A percentile compares a stretch with the other conserved stretches of the same genome.
phyloP scores from a whole-genome alignment of 495 filamentous ascomycete species.

The Hyaloscypha variabilis region DNA sequence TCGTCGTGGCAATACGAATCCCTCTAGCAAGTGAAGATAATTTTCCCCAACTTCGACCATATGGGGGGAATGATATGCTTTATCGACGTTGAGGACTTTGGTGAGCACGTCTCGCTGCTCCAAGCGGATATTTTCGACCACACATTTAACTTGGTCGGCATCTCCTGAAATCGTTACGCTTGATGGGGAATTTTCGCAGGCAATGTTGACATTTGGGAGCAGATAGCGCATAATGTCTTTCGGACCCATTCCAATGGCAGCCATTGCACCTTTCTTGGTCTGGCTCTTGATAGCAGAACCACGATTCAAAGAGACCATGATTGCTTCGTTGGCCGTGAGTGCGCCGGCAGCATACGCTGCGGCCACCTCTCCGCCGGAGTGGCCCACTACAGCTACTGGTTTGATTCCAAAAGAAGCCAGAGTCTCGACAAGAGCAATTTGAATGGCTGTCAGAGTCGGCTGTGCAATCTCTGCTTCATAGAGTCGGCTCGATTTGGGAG shows the following conservation, averaged over 20 bases:
- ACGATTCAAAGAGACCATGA: constrained; percentile 53
- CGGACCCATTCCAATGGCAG: constrained; percentile 6
- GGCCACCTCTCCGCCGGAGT: constrained; percentile 66
- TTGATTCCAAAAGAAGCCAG: constrained; percentile 41
- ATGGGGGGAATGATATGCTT: constrained; percentile 54
- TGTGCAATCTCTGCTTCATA: not conserved
- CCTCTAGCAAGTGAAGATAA: constrained; percentile 15
- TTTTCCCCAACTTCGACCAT: constrained; percentile 36
- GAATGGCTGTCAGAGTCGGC: not conserved
- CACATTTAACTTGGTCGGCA: constrained; percentile 40
- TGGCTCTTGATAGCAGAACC: constrained; percentile 20
- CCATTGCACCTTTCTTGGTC: constrained; percentile 5
- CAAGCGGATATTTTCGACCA: constrained; percentile 40
- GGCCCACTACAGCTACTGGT: constrained; percentile 52
- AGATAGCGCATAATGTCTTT: not conserved
- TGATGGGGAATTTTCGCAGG: not conserved
- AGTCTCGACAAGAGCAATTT: constrained; percentile 43
- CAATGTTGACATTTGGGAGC: not conserved
- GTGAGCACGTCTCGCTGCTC: constrained; percentile 45
- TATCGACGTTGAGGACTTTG: constrained; percentile 48
- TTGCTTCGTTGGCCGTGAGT: constrained; percentile 43
- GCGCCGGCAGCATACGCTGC: constrained; percentile 46
- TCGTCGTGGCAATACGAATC: constrained; percentile 34
- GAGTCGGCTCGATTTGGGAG: not conserved
- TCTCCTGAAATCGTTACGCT: not conserved